A percentile compares a stretch with the other conserved stretches of the same genome.
Conservation (phyloP, 2,329 filamentous ascomycete species). For the Alternaria postmessia region DNA sequence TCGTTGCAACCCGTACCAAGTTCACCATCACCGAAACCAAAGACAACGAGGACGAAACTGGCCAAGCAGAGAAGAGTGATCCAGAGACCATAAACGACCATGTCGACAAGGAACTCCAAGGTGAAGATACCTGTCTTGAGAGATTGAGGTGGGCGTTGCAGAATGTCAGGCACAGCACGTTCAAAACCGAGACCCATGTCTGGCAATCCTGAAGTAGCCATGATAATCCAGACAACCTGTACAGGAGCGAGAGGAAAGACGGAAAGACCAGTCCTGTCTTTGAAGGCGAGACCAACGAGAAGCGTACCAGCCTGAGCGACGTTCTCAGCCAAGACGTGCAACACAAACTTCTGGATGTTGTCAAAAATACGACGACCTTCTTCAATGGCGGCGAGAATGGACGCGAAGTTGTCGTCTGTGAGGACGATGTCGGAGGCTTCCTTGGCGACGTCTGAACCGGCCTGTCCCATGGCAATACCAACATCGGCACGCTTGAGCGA, state of each 20-base stretch:
- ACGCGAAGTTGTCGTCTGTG: conserved; percentile 88
- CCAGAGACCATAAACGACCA: conserved; percentile 51
- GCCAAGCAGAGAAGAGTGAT: conserved; percentile 43
- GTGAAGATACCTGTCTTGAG: conserved; percentile 51
- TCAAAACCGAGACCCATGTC: conserved; percentile 90
- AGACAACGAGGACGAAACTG: conserved; percentile 49
- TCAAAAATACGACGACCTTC: conserved; percentile 87
- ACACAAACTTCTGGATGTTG: conserved; percentile 87
- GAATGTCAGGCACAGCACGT: conserved; percentile 75
- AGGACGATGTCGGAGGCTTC: conserved; percentile 84
- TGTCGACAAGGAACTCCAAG: conserved; percentile 49
- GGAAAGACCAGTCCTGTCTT: conserved; percentile 73
- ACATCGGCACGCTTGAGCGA: conserved; percentile 83
- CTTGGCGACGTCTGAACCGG: conserved; percentile 85
- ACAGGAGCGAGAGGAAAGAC: conserved; percentile 88
- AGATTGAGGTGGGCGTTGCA: conserved; percentile 77
- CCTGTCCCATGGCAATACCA: conserved; percentile 85
- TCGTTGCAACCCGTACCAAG: conserved; percentile 49
- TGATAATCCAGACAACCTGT: conserved; percentile 93
- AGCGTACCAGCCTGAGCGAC: conserved; percentile 84
- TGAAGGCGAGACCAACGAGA: conserved; percentile 82
- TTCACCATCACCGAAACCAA: conserved; percentile 44
- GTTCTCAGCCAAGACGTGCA: conserved; percentile 79
- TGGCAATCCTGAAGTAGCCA: conserved; percentile 79
- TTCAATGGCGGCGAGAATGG: conserved; percentile 82